phyloP scores from a whole-genome alignment of 2,329 filamentous ascomycete genomes.

The Penicillium sp. region DNA sequence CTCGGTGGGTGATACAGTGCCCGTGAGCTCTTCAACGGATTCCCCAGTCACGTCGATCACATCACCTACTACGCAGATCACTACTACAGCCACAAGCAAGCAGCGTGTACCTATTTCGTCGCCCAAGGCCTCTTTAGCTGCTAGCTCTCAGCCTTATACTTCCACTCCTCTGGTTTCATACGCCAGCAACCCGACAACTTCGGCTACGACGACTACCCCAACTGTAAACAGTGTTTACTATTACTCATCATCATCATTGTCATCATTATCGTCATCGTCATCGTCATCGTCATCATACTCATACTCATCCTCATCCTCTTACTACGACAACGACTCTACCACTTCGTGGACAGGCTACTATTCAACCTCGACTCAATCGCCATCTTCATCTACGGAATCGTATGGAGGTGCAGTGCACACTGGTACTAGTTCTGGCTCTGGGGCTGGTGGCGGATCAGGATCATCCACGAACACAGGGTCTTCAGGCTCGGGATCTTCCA shows the following conservation, averaged over 20 bases:
- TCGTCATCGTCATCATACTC: neutral
- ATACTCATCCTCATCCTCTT: neutral
- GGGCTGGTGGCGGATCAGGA: slow-evolving; percentile 5
- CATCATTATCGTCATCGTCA: neutral
- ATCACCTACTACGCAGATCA: neutral
- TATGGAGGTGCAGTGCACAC: slow-evolving; percentile 1
- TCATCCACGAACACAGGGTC: slow-evolving; percentile 13
- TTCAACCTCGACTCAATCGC: neutral
- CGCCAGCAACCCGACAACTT: neutral
- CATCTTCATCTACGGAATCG: neutral
- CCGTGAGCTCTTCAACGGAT: slow-evolving; percentile 3
- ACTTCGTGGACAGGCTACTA: neutral
- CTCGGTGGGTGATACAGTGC: neutral
- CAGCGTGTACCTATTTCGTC: slow-evolving; percentile 9
- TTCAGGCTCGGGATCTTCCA: slow-evolving; percentile 2
- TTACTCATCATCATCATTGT: neutral
- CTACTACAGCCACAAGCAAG: neutral
- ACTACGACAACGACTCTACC: neutral
- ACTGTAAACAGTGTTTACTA: neutral
- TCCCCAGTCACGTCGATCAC: neutral
- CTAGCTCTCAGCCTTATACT: slow-evolving; percentile 6
- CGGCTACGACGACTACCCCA: neutral
- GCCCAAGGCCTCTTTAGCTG: slow-evolving; percentile 3
- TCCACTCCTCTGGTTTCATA: slow-evolving; percentile 13
- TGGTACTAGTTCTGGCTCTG: neutral